Conservation (phyloP, 2,329 filamentous ascomycete species). For the Xylariaceae sp. region DNA sequence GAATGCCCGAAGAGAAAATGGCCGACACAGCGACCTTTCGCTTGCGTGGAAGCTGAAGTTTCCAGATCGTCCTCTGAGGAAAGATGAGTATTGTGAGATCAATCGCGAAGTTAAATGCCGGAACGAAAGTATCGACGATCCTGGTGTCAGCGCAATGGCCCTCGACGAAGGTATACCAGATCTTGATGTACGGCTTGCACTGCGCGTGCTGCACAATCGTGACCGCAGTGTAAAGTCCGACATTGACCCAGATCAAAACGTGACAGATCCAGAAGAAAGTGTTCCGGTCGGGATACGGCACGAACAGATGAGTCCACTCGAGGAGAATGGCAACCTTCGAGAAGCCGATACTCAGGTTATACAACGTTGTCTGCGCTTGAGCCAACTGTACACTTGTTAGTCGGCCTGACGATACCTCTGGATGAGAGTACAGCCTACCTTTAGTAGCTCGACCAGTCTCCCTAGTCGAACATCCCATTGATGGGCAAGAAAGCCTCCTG, state of each 20-base stretch:
- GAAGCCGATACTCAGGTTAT: not conserved
- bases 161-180: slow-evolving; percentile 4
- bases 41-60: not conserved
- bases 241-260: slow-evolving; percentile 3
- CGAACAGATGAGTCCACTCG: slow-evolving; percentile 4
- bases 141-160: slow-evolving; percentile 1
- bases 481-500: too few relatives aligned
- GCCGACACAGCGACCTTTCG: not conserved
- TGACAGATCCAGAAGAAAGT: slow-evolving; percentile 1
- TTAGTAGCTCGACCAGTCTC: too few relatives aligned
- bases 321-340: slow-evolving; percentile 2
- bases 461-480: too few relatives aligned
- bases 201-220: slow-evolving; percentile 2
- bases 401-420: too few relatives aligned
- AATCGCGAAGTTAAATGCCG: slow-evolving; percentile 2
- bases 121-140: slow-evolving; percentile 4
- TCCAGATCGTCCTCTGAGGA: slow-evolving; percentile 3
- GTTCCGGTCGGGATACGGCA: slow-evolving; percentile 1
- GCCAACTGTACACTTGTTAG: too few relatives aligned
- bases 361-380: slow-evolving; percentile 2
- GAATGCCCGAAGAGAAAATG: slow-evolving; percentile 1
- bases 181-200: slow-evolving; percentile 2
- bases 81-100: slow-evolving; percentile 2
- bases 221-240: not conserved
- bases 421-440: too few relatives aligned